phyloP scores from a whole-genome alignment of 2,329 filamentous ascomycete species.

The Furcasterigmium furcatum region DNA sequence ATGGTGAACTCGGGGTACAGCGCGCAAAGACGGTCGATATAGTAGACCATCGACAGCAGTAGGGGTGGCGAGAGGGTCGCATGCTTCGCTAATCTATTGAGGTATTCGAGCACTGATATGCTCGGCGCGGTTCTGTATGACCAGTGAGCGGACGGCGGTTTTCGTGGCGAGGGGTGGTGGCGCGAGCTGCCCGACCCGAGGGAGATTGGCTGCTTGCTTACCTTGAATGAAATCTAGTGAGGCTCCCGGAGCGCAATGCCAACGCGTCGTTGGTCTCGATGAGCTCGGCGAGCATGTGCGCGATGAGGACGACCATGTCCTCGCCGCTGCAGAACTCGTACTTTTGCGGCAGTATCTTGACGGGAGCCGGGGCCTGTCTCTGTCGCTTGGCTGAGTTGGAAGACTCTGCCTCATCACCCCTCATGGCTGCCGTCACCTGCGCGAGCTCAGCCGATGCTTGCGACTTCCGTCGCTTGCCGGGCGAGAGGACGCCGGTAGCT shows the following conservation, averaged over 20 bases:
- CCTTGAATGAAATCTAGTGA: constrained; percentile 95
- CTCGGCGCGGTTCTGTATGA: constrained; percentile 65
- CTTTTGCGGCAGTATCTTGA: constrained; percentile 62
- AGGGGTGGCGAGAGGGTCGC: constrained; percentile 91
- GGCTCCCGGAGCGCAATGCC: constrained; percentile 77
- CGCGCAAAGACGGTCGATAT: constrained; percentile 91
- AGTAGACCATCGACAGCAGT: constrained; percentile 98
- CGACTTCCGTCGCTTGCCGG: constrained; percentile 42
- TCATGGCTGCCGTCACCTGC: constrained; percentile 11
- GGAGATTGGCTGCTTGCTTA: constrained; percentile 42
- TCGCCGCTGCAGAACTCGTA: constrained; percentile 83
- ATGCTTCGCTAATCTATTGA: constrained; percentile 88
- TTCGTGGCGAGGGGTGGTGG: constrained; percentile 4
- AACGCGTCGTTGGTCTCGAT: constrained; percentile 90
- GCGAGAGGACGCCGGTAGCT: constrained; percentile 22
- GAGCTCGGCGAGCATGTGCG: constrained; percentile 93
- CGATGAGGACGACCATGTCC: constrained; percentile 86
- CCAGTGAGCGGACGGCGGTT: constrained; percentile 4
- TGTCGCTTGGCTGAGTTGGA: constrained; percentile 46
- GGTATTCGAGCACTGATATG: constrained; percentile 91
- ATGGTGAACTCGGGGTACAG: constrained; percentile 95
- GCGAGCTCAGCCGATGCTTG: constrained; percentile 19
- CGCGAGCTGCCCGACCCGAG: no score
- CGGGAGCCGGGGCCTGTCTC: constrained; percentile 44
- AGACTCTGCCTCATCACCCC: constrained; percentile 16